Base-by-base conservation (phyloP, 1,284 basidiomycete genomes). In the Puccinia coronata region DNA sequence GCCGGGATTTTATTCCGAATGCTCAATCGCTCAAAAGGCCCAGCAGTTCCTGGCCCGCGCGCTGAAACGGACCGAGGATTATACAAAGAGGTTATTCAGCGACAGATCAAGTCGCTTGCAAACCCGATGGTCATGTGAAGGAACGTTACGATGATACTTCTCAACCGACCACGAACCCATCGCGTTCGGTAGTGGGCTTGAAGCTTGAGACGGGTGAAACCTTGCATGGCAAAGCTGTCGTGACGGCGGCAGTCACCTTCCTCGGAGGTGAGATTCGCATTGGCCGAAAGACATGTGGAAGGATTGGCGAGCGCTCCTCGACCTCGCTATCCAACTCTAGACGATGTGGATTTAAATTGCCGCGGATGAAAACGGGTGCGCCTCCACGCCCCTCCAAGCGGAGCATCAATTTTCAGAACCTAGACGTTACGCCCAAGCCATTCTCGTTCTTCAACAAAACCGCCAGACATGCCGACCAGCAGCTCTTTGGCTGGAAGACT, bases 31-130 rank as follows among this genome's bases (percentile, higher is more conserved):
- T 93, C 93, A 0, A 94, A 93, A 84, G 94, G 94, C 0, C 90
- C 93, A n/a, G 94, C 94, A 1, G 94, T 94, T 41, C 93, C 93
- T 91, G 94, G 94, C n/a, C 93, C 92, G 18, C 88, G 94, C 83
- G 93, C 93, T 0, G 94, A 96, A 86, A 92, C 96, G 65, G 94
- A 95, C 86, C 89, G 94, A 41, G 91, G 89, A 79, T 85, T 95
- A 23, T 96, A 95, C 88, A 94, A 93, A 86, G 87, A 86, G 63
- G 87, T 92, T 83, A 95, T 96, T 91, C 93, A 95, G 85, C 86
- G 89, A 1, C 87, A 89, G 0, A 86, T 96, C 47, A 87, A 88
- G 73, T 88, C 88, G 80, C 92, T 92, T 84, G 89, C 90, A 0
- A 91, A 91, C 82, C 89, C 96, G 31, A 89, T 91, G 69, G 87